Base-by-base conservation (phyloP, 73 alveolate species). In the Symbiodinium pilosum region DNA sequence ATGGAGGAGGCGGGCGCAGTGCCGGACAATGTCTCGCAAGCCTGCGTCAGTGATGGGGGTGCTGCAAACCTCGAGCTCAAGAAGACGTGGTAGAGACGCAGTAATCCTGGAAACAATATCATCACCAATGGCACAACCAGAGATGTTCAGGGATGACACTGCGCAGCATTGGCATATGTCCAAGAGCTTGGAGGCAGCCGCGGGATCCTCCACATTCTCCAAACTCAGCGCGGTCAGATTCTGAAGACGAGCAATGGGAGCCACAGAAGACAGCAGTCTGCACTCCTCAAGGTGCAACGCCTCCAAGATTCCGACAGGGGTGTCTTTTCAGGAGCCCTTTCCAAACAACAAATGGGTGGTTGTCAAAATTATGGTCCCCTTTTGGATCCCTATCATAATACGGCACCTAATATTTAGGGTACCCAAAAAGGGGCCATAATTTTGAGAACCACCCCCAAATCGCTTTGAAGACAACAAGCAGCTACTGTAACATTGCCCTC, bases 11-110 rank as follows among this genome's bases (percentile, higher is more conserved):
- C 87, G 44, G 28, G 73, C 73, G 36, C 95, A 89, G 56, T 87
- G 85, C 73, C 36, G 71, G 30, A 84, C 43, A 30, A 89, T 41
- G 44, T 44, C 95, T 41, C 39, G 73, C 21, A 89, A 26, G 43
- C 95, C 95, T 2, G 28, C 39, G 28, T 89, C 95, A 26, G 87
- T 68, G 87, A 89, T 59, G 51, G 43, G 52, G 43, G 87, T 89
- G 83, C 95, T 81, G 34, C 95, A 59, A 28, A 89, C 38, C 75
- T 89, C 95, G 83, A 89, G 44, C 83, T 89, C 95, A 71, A 68
- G 30, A 11, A 89, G 71, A n/a, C 75, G 73, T 51, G 95, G 95
- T 47, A 59, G 75, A 32, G 43, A 18, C 34, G 34, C 16, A 36
- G 75, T 84, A 28, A 89, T 38, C 39, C 43, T 64, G 26, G 30